These are phyloP conservation scores for Mycena venus DNA, from an alignment of 768 basidiomycete genomes.

Conservation along the genomic window DNA sequence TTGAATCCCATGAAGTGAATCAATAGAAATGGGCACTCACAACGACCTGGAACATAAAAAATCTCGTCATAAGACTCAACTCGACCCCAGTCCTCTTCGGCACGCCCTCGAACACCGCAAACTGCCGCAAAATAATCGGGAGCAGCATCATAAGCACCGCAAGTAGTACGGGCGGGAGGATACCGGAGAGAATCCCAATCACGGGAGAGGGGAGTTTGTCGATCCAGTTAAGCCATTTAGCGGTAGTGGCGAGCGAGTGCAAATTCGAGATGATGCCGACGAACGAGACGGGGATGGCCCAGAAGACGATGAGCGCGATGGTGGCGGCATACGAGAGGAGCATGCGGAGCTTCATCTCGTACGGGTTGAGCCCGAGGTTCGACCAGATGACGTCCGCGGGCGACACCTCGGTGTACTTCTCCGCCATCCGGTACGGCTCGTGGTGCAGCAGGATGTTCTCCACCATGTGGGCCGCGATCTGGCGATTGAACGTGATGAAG, in stretches of 20 bases:
- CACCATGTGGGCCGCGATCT: conserved; percentile 94
- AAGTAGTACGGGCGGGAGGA: conserved; percentile 88
- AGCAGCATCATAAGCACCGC: conserved; percentile 94
- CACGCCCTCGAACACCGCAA: conserved; percentile 91
- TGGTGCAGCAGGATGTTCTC: conserved; percentile 82
- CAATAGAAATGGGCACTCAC: conserved; percentile 62
- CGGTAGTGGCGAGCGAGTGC: conserved; percentile 71
- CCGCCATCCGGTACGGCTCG: conserved; percentile 85
- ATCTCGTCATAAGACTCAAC: conserved; percentile 92
- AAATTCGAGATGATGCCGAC: conserved; percentile 92
- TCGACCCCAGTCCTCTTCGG: conserved; percentile 88
- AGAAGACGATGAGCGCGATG: conserved; percentile 84
- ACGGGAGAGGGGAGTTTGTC: conserved; percentile 75
- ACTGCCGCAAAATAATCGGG: conserved; percentile 80
- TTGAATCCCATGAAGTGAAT: neutral
- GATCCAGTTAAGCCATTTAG: conserved; percentile 87
- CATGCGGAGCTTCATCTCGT: conserved; percentile 74
- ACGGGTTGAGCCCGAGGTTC: conserved; percentile 91
- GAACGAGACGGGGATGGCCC: conserved; percentile 91
- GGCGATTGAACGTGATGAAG: conserved; percentile 92
- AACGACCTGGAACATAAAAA: conserved; percentile 92
- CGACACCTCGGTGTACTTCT: conserved; percentile 83
- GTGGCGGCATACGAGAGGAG: conserved; percentile 82
- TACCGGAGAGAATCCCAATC: conserved; percentile 89
- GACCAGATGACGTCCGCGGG: conserved; percentile 94